Evolutionary conservation across 345 rosid genomes (phyloP).

Genomic region (Salix udensis): DNA sequence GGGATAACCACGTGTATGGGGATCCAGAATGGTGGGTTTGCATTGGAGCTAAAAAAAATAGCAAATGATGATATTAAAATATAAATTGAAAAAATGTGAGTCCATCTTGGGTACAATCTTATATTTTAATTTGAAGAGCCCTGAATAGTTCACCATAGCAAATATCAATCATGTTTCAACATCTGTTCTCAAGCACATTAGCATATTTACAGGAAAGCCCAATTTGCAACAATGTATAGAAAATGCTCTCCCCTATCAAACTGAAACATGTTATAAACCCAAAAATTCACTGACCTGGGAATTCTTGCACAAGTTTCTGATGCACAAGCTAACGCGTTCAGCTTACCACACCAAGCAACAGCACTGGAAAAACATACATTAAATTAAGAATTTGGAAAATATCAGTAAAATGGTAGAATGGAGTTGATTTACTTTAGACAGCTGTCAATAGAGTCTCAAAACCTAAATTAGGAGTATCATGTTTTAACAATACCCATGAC

Average conservation of each 20-base stretch:
- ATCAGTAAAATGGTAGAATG: background rate
- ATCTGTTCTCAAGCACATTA: background rate
- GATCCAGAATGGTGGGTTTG: slow-evolving; percentile 95
- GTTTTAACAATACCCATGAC: background rate
- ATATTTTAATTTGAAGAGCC: background rate
- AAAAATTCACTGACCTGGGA: slow-evolving; percentile 54
- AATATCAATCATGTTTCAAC: background rate
- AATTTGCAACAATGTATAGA: background rate
- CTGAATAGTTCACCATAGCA: background rate
- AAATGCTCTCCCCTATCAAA: background rate
- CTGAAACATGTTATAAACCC: background rate
- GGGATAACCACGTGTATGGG: slow-evolving; percentile 95
- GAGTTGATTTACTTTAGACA: background rate
- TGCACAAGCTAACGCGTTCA: slow-evolving; percentile 99
- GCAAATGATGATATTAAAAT: background rate
- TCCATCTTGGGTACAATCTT: background rate
- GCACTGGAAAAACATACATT: slow-evolving; percentile 48
- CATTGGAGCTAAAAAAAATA: slow-evolving; percentile 57
- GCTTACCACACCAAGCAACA: slow-evolving; percentile 98
- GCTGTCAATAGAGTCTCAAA: background rate
- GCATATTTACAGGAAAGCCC: background rate
- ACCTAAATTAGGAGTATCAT: background rate
- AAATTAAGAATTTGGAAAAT: background rate
- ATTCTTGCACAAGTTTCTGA: slow-evolving; percentile 98
- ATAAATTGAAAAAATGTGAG: background rate